Evolutionary conservation across 306 rosid genomes (phyloP).

Genomic region (Arachis stenosperma): DNA sequence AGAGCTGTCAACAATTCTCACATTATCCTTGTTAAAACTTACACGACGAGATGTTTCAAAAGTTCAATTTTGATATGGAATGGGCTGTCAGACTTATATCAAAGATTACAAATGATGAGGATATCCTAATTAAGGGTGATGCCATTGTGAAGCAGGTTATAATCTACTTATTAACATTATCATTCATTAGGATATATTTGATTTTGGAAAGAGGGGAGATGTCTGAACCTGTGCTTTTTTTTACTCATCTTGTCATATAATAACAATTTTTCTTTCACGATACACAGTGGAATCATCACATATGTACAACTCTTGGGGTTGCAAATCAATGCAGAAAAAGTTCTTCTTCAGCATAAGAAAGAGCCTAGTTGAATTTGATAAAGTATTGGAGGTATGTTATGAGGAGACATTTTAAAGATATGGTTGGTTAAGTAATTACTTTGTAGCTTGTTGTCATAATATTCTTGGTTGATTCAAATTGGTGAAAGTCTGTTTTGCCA

Average conservation of each 20-base stretch:
- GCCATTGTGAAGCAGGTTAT: conserved; percentile 87
- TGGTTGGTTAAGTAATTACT: too few relatives aligned
- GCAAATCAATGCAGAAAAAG: conserved; percentile 91
- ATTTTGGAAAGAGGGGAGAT: neutral
- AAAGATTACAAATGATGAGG: conserved; percentile 85
- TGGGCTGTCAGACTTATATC: conserved; percentile 97
- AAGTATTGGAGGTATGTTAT: conserved; percentile 87
- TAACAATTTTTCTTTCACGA: conserved; percentile 12
- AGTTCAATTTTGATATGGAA: conserved; percentile 93
- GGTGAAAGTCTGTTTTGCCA: conserved; percentile 7
- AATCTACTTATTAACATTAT: conserved; percentile 37
- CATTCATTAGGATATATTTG: conserved; percentile 9
- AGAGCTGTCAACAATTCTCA: conserved; percentile 22
- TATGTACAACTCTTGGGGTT: conserved; percentile 68
- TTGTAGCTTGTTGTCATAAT: conserved; percentile 31
- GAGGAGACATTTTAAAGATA: neutral
- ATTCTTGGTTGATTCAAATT: conserved; percentile 30
- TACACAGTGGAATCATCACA: conserved; percentile 31
- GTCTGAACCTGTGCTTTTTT: conserved; percentile 34
- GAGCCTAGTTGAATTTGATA: conserved; percentile 94
- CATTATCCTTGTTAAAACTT: conserved; percentile 56
- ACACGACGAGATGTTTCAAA: conserved; percentile 98
- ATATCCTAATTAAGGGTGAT: conserved; percentile 88
- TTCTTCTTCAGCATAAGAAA: conserved; percentile 87
- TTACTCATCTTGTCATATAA: conserved; percentile 1